Conservation (phyloP, 495 filamentous ascomycete genomes). For the Lepidopterella palustris region DNA sequence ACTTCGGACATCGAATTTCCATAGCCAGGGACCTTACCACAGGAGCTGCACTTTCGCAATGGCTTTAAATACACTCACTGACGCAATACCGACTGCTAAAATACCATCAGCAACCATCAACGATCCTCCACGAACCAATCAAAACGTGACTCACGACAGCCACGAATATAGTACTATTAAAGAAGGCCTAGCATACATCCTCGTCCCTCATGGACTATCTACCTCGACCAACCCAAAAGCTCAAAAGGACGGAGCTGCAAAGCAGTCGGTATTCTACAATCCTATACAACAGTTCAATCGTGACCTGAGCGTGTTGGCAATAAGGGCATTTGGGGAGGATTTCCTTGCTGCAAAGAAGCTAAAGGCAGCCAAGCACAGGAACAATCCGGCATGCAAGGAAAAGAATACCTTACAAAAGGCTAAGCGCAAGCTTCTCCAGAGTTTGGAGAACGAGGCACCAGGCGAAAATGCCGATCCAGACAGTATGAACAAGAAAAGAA, state of each 20-base stretch:
- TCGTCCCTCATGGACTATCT: slow-evolving; percentile 50
- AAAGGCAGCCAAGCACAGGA: slow-evolving; percentile 34
- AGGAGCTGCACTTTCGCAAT: neutral
- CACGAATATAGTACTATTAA: slow-evolving; percentile 56
- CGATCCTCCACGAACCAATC: slow-evolving; percentile 26
- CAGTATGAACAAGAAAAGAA: neutral
- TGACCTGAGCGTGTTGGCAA: slow-evolving; percentile 85
- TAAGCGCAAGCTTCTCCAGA: neutral
- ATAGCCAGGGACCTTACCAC: slow-evolving; percentile 5
- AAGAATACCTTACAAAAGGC: slow-evolving; percentile 7
- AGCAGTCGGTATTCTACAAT: slow-evolving; percentile 92
- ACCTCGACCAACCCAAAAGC: slow-evolving; percentile 29
- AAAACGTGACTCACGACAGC: slow-evolving; percentile 41
- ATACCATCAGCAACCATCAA: slow-evolving; percentile 5
- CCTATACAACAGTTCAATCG: slow-evolving; percentile 98
- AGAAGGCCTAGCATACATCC: slow-evolving; percentile 63
- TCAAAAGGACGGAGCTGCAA: slow-evolving; percentile 41
- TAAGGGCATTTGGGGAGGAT: slow-evolving; percentile 75
- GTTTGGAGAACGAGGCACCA: neutral
- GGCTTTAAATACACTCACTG: neutral
- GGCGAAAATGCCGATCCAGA: neutral
- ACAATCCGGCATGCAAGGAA: slow-evolving; percentile 33
- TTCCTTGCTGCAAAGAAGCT: slow-evolving; percentile 39
- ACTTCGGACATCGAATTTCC: slow-evolving; percentile 5
- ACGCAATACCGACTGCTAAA: neutral